Percentiles rank a stretch among this genome's conserved stretches.
phyloP scores from a whole-genome alignment of 1,284 basidiomycete genomes.

The Ustilago nuda region DNA sequence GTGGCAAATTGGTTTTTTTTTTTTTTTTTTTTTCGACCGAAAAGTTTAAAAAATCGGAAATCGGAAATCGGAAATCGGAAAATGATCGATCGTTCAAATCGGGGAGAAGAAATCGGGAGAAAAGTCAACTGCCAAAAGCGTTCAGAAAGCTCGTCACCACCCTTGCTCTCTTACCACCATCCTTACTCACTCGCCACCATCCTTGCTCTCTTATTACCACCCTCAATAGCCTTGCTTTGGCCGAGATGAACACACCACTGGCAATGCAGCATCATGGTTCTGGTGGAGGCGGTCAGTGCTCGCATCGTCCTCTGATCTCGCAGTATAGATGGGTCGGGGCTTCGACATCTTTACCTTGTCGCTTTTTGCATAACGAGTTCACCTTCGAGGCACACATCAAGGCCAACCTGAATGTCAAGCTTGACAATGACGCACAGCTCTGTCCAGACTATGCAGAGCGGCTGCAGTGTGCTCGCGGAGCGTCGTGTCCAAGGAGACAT shows the following conservation, averaged over 20 bases:
- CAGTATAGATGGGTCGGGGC: conserved; percentile 25
- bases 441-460: conserved; percentile 55
- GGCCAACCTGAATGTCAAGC: conserved; percentile 83
- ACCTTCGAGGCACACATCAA: conserved; percentile 86
- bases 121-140: neutral
- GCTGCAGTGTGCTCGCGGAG: conserved; percentile 47
- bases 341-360: conserved; percentile 66
- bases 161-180: neutral
- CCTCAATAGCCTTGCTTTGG: neutral
- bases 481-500: conserved; percentile 54
- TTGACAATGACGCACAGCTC: conserved; percentile 82
- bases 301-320: conserved; percentile 42
- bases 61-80: conserved; percentile 23
- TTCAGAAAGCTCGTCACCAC: neutral
- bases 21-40: too few relatives aligned
- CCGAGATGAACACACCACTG: conserved; percentile 34
- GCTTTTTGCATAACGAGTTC: conserved; percentile 93
- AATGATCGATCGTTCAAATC: neutral
- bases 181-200: neutral
- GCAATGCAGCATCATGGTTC: conserved; percentile 22
- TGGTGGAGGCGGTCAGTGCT: conserved; percentile 14
- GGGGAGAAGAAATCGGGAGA: neutral
- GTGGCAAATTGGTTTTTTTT: too few relatives aligned
- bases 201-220: too few relatives aligned
- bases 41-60: neutral